These are phyloP conservation scores for Botryotinia calthae DNA, from an alignment of 2,329 filamentous ascomycete species.

Conservation along the genomic window DNA sequence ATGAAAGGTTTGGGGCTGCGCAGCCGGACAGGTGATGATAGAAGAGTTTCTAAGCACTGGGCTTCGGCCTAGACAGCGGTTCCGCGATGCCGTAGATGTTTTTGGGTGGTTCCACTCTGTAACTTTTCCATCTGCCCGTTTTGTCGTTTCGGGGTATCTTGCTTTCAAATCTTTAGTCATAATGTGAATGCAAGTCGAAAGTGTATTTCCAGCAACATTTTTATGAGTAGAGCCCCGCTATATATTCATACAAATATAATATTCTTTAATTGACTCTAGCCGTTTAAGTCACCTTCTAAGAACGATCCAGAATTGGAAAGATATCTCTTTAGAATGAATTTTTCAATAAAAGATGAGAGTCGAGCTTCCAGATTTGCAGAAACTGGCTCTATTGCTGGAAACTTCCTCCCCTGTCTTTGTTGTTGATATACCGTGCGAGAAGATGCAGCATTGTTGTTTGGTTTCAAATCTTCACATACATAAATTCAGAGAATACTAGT, in stretches of 20 bases:
- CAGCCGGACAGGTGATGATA: background rate
- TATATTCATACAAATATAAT: background rate
- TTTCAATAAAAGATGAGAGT: background rate
- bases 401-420: background rate
- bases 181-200: background rate
- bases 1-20: background rate
- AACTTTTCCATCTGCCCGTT: accelerated
- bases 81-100: background rate
- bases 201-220: background rate
- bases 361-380: background rate
- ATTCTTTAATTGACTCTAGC: no score
- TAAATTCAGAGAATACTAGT: background rate
- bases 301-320: background rate
- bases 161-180: background rate
- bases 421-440: background rate
- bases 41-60: background rate
- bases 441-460: background rate
- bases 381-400: background rate
- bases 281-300: background rate
- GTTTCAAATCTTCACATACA: background rate
- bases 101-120: background rate
- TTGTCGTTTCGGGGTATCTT: background rate
- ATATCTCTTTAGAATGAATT: background rate
- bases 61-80: background rate
- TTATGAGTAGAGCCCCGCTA: background rate